Base-by-base conservation (phyloP, 2,329 filamentous ascomycete species). In the Pleomassaria siparia region DNA sequence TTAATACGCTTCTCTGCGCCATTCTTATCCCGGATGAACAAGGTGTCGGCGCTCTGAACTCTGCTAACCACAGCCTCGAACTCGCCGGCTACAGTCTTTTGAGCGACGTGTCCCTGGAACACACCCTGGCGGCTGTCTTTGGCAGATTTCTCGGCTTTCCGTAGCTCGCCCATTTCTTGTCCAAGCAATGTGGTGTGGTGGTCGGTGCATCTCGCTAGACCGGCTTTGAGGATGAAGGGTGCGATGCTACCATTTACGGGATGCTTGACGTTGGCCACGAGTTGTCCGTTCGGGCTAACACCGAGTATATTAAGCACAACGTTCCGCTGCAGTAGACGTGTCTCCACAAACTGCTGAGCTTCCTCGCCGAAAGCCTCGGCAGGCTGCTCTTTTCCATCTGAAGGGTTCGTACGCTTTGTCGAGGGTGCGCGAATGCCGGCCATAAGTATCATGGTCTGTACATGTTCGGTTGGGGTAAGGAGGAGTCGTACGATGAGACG, bases 111-210 rank as follows among this genome's bases (percentile, higher is more conserved):
- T 55, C 88, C 82, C 69, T 89, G 89, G 79, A 94, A 95, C 13
- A 97, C 69, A 39, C 90, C 89, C 36, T 87, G 79, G 63, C 88
- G 87, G 56, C 82, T 81, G 56, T 84, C 81, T 73, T 91, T 91
- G 4, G 94, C 94, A 49, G 82, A 77, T 70, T 89, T 92, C 76
- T 99, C 94, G 1, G 94, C 91, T 55, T 88, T 83, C 54, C 94
- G 85, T 47, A 97, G 83, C 48, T 81, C 72, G 33, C 87, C 85
- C 94, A 99, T 99, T 62, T 92, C 89, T 41, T 83, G 77, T 36
- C 94, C 94, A 10, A 99, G 82, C 75, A 96, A 80, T 30, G 91
- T 95, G 1, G 92, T 95, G 76, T 99, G 94, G 73, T 94, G 91
- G 72, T 99, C 94, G 55, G 91, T 91, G 76, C 92, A 97, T 63